Conservation (phyloP, 441 rosid species). For the Euphorbia schlechtendalii region DNA sequence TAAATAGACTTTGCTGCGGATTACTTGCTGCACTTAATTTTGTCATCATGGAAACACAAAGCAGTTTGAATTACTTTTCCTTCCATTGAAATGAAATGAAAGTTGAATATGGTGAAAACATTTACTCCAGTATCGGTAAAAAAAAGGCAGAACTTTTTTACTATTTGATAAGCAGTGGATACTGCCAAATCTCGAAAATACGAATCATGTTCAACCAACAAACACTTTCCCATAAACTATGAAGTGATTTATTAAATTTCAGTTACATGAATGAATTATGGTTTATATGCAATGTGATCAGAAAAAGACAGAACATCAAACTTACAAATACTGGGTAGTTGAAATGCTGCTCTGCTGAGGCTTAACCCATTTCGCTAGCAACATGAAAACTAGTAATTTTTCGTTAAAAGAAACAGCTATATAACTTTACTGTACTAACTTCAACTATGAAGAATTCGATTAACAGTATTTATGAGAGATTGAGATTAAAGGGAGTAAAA, state of each 20-base stretch:
- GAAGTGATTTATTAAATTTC: background rate
- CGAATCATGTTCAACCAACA: background rate
- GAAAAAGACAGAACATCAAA: background rate
- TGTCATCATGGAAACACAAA: too few relatives aligned
- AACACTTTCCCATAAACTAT: background rate
- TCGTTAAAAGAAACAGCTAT: background rate
- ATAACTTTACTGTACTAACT: background rate
- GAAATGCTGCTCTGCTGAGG: background rate
- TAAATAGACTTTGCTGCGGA: too few relatives aligned
- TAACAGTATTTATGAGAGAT: background rate
- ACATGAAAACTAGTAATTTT: background rate
- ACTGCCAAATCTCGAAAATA: too few relatives aligned
- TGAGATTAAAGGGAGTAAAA: background rate
- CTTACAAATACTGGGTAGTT: background rate
- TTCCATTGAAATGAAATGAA: too few relatives aligned
- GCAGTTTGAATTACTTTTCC: too few relatives aligned
- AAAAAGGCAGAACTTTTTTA: too few relatives aligned
- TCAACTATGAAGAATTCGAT: conserved; percentile 1
- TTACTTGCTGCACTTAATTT: too few relatives aligned
- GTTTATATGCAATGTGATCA: background rate
- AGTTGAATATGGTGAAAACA: too few relatives aligned
- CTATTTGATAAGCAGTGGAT: too few relatives aligned
- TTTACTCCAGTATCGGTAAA: too few relatives aligned
- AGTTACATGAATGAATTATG: background rate
- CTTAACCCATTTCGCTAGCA: too few relatives aligned